Base-by-base conservation (phyloP, 2,329 filamentous ascomycete genomes). In the Epichloe elymi region DNA sequence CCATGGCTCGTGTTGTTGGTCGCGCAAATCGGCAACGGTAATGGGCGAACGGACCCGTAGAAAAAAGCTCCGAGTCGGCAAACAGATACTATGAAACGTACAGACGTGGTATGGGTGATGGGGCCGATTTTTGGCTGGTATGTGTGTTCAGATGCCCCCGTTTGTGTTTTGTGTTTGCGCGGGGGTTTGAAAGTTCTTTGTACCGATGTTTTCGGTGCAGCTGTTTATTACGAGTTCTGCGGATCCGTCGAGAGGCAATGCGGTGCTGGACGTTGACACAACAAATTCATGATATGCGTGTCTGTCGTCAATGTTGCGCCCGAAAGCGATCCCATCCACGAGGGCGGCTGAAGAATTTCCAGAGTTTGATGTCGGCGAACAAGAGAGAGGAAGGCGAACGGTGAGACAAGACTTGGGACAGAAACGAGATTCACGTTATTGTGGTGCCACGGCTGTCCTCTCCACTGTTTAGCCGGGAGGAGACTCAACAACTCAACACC, bases 1-100 rank as follows among this genome's bases (percentile, higher is more conserved):
- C 90, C 83, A 96, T 95, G 60, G 51, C 42, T 43, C 14, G 37
- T 30, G 10, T 30, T 36, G 49, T 19, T 5, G 5, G 36, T 26
- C 46, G 41, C 30, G n/a, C 17, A 40, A 41, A 40, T 30, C 40
- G 26, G 40, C 46, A 38, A 26, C 19, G 30, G 14, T 26, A 11
- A 33, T n/a, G 42, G 49, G 36, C 49, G 19, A 42, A 37, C 20
- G 12, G 23, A 51, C 42, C 20, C 35, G 17, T 19, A 17, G 11
- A 33, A 23, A 23, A 20, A 33, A 45, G 19, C 30, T 12, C 26
- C 26, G 19, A 8, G 33, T 17, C 14, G 30, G 26, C 33, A 23
- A 50, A 10, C 30, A 17, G 23, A n/a, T 26, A 3, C 15, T 14
- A 19, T 19, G 11, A 30, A 39, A 30, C 11, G 40, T 15, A 2